Evolutionary conservation across 2,329 filamentous ascomycete genomes (phyloP).

Genomic region (Ophiostoma triangulosporum): DNA sequence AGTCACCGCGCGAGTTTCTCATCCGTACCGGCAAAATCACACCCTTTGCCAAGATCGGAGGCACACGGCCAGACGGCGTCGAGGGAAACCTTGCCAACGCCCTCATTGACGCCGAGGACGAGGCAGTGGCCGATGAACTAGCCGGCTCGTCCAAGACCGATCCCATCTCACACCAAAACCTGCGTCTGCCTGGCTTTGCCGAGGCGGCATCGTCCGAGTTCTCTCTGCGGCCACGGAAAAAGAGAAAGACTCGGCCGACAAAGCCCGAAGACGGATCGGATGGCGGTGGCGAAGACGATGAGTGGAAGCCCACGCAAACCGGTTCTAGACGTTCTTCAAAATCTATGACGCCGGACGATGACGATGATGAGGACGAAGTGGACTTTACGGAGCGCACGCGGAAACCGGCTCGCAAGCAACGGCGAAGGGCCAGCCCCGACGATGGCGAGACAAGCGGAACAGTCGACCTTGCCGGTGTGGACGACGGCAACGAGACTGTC

Average conservation of each 20-base stretch:
- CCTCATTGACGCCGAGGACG: conserved; percentile 71
- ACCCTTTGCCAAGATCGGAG: conserved; percentile 71
- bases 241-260: conserved; percentile 25
- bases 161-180: conserved; percentile 54
- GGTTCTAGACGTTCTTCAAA: neutral
- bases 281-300: conserved; percentile 29
- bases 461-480: conserved; percentile 46
- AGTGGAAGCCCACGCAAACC: conserved; percentile 13
- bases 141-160: conserved; percentile 30
- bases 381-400: conserved; percentile 17
- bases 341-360: conserved; percentile 13
- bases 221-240: conserved; percentile 45
- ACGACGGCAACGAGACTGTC: conserved; percentile 77
- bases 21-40: conserved; percentile 97
- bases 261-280: conserved; percentile 16
- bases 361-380: conserved; percentile 2
- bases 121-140: conserved; percentile 40
- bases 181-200: conserved; percentile 60
- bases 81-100: conserved; percentile 62
- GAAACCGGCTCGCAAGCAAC: conserved; percentile 10
- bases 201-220: conserved; percentile 39
- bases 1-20: conserved; percentile 76
- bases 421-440: conserved; percentile 19
- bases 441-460: conserved; percentile 20
- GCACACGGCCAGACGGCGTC: conserved; percentile 45